These are phyloP conservation scores for Plasmopara halstedii DNA, from an alignment of 352 stramenopile genomes.

Conservation along the genomic window DNA sequence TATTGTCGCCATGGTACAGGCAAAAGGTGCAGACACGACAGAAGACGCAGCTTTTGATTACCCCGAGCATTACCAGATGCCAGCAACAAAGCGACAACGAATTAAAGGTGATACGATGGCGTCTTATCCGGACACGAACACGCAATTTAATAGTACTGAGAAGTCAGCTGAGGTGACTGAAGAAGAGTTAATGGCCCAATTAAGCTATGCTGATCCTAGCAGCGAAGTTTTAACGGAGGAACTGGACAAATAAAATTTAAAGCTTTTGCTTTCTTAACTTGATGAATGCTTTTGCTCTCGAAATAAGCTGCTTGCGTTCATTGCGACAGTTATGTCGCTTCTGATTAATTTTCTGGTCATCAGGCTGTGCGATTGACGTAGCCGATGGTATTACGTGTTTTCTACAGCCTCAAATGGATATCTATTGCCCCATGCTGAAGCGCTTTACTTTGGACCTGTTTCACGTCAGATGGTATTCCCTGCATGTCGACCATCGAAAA, in stretches of 20 bases:
- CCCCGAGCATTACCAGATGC: constrained; percentile 70
- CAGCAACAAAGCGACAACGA: constrained; percentile 55
- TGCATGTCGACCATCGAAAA: too few species aligned
- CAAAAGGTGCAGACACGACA: constrained; percentile 45
- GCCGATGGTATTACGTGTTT: too few species aligned
- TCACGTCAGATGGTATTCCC: too few species aligned
- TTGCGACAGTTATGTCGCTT: too few species aligned
- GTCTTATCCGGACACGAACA: constrained; percentile 68
- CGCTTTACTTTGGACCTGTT: too few species aligned
- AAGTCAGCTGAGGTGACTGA: constrained; percentile 4
- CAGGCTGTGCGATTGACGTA: too few species aligned
- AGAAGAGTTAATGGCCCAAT: constrained; percentile 36
- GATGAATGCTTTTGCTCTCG: too few species aligned
- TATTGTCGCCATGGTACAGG: constrained; percentile 76
- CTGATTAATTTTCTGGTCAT: too few species aligned
- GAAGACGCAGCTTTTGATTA: constrained; percentile 69
- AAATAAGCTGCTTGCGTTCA: too few species aligned
- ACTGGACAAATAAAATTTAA: not conserved
- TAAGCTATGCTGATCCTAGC: constrained; percentile 55
- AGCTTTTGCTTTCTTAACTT: too few species aligned
- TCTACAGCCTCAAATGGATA: too few species aligned
- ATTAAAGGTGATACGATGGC: constrained; percentile 53
- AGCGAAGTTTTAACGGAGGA: constrained; percentile 10
- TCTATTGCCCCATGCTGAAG: too few species aligned
- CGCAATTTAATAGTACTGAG: constrained; percentile 29